Percentiles rank a stretch among this genome's conserved stretches.
phyloP scores from a whole-genome alignment of 306 rosid genomes.

The Chamaecrista fasciculata region DNA sequence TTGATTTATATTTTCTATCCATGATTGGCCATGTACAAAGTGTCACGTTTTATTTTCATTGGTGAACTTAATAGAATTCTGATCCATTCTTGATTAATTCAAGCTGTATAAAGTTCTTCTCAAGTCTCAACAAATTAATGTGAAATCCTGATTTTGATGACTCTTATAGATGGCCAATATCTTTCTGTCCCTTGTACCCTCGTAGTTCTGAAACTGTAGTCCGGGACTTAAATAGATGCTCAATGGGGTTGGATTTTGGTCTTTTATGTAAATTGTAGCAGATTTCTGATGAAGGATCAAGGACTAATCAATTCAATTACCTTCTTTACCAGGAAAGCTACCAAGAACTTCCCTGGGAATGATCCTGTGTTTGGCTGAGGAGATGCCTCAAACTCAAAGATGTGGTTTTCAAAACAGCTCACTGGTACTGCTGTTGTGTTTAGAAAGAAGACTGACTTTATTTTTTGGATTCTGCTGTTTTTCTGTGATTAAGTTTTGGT shows the following conservation, averaged over 20 bases:
- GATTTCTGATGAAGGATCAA: not conserved
- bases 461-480: not conserved
- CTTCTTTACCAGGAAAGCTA: not conserved
- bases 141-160: not conserved
- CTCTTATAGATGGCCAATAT: not conserved
- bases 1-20: too few relatives aligned
- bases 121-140: not conserved
- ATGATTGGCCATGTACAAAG: too few relatives aligned
- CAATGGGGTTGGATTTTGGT: not conserved
- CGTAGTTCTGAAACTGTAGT: not conserved
- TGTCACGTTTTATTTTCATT: too few relatives aligned
- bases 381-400: not conserved
- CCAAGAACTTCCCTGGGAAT: not conserved
- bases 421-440: not conserved
- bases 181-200: not conserved
- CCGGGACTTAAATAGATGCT: not conserved
- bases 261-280: not conserved
- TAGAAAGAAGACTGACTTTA: not conserved
- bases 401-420: not conserved
- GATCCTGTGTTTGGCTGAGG: not conserved
- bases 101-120: not conserved
- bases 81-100: not conserved
- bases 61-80: too few relatives aligned
- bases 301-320: not conserved
- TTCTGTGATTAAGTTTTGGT: not conserved